Evolutionary conservation across 306 rosid species (phyloP).

Genomic region (Rosa multiflora): DNA sequence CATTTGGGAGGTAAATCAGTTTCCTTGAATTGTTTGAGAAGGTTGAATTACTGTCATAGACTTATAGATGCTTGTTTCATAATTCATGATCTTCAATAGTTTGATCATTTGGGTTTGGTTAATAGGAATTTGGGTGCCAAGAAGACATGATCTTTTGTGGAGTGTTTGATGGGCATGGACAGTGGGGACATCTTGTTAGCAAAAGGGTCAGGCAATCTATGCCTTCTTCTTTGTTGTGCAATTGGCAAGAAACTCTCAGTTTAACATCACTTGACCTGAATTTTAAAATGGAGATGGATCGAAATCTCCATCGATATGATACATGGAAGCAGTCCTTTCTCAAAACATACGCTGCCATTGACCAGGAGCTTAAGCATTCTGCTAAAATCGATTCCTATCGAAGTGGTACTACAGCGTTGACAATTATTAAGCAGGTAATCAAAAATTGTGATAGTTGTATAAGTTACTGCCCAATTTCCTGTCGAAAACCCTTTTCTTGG

Average conservation of each 20-base stretch:
- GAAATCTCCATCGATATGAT: conserved; percentile 40
- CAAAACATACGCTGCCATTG: conserved; percentile 60
- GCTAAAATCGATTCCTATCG: conserved; percentile 54
- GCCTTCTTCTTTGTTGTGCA: conserved; percentile 57
- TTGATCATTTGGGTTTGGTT: conserved; percentile 15
- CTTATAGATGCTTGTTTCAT: background rate
- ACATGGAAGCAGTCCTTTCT: conserved; percentile 72
- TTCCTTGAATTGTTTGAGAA: background rate
- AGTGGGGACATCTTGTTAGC: conserved; percentile 82
- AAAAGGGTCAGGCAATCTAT: conserved; percentile 63
- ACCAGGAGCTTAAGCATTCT: conserved; percentile 67
- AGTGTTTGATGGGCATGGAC: conserved; percentile 86
- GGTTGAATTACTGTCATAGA: background rate
- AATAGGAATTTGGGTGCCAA: conserved; percentile 78
- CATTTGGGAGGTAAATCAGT: conserved; percentile 70
- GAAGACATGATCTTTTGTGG: conserved; percentile 80
- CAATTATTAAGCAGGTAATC: conserved; percentile 81
- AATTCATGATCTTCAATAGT: background rate
- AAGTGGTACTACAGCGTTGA: conserved; percentile 80
- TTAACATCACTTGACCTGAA: conserved; percentile 44
- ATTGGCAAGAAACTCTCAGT: conserved; percentile 64
- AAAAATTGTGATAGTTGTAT: background rate
- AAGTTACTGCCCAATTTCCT: background rate
- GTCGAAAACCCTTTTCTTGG: background rate
- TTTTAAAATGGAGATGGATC: conserved; percentile 46